Percentiles rank a stretch among this genome's conserved stretches.
Conservation (phyloP, 345 rosid species). For the Ceriops zippeliana region DNA sequence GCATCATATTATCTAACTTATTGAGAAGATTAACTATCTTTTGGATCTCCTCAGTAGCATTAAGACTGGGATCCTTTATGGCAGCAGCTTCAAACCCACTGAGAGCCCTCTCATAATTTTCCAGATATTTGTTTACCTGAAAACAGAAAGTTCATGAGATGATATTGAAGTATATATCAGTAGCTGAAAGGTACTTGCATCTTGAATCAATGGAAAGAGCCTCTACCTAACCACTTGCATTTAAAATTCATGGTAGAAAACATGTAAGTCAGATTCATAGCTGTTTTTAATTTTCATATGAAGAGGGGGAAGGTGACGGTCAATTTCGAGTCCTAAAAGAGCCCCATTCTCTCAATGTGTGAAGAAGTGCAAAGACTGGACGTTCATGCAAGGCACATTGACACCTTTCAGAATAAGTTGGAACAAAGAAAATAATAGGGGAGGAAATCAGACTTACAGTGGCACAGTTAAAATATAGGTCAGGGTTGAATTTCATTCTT, state of each 20-base stretch:
- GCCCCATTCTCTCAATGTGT: too few relatives aligned
- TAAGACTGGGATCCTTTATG: constrained; percentile 61
- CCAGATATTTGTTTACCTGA: constrained; percentile 68
- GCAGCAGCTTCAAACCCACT: constrained; percentile 72
- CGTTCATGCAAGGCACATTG: too few relatives aligned
- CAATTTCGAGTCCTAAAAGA: too few relatives aligned
- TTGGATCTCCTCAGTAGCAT: constrained; percentile 56
- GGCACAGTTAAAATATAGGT: constrained; percentile 62
- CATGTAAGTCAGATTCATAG: constrained; percentile 1
- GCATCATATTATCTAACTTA: constrained; percentile 48
- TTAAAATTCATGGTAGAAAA: neutral
- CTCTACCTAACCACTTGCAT: constrained; percentile 6
- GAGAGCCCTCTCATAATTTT: constrained; percentile 75
- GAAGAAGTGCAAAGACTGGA: too few relatives aligned
- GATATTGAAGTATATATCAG: neutral
- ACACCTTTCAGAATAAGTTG: neutral
- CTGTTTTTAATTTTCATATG: too few relatives aligned
- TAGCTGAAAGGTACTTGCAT: constrained; percentile 3
- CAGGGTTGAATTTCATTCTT: constrained; percentile 59
- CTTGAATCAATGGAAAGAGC: neutral
- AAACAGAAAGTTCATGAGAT: constrained; percentile 14
- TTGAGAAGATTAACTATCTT: constrained; percentile 58
- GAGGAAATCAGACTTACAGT: constrained; percentile 45
- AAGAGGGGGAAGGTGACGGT: too few relatives aligned
- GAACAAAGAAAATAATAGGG: neutral